phyloP scores from a whole-genome alignment of 352 stramenopile species.

The Globisporangium camurandrum region DNA sequence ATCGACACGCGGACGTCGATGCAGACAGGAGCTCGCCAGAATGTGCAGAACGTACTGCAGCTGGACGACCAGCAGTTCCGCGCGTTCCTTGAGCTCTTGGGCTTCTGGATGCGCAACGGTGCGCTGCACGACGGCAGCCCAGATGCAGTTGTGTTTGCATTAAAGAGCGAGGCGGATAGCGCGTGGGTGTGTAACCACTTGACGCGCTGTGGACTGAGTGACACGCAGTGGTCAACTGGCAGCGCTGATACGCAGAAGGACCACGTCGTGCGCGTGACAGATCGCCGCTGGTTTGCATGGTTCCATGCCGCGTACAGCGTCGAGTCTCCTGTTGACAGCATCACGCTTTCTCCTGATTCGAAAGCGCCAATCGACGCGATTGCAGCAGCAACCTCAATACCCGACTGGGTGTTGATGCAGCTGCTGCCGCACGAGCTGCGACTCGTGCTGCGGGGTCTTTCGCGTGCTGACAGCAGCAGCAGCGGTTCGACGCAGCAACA shows the following conservation, averaged over 20 bases:
- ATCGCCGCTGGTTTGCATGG: constrained; percentile 8
- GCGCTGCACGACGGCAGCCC: background rate
- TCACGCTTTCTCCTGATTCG: no score
- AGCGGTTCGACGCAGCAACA: constrained; percentile 4
- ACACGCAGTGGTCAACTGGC: constrained; percentile 6
- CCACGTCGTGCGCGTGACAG: constrained; percentile 2
- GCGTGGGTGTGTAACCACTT: constrained; percentile 6
- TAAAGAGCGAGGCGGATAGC: constrained; percentile 1
- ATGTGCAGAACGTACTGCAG: constrained; percentile 3
- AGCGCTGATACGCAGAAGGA: background rate
- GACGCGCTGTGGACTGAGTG: constrained; percentile 5
- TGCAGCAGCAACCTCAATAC: background rate
- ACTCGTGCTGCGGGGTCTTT: constrained; percentile 6
- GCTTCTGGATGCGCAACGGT: constrained; percentile 6
- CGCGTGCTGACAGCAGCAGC: background rate
- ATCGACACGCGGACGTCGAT: constrained; percentile 3
- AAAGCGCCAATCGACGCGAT: constrained; percentile 1
- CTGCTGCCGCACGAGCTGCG: constrained; percentile 5
- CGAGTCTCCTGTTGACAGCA: no score
- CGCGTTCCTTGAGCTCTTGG: constrained; percentile 7
- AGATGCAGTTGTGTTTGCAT: constrained; percentile 3
- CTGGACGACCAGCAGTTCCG: constrained; percentile 7
- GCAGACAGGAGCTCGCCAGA: background rate
- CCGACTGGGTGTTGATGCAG: constrained; percentile 9
- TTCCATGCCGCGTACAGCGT: constrained; percentile 7